phyloP scores from a whole-genome alignment of 352 stramenopile species.

The Globisporangium emineosum region DNA sequence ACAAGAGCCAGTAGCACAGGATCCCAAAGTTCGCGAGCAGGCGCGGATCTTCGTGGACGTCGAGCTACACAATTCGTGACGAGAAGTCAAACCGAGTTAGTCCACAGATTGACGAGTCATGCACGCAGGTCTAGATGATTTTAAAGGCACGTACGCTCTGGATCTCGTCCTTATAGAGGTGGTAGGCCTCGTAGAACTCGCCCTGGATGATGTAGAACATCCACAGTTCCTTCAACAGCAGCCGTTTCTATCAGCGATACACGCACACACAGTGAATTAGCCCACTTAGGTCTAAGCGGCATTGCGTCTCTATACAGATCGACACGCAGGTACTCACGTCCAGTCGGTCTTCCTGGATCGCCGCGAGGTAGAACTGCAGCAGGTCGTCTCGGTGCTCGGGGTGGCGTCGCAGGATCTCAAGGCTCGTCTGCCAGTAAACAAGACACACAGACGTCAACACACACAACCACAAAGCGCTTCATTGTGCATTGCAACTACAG shows the following conservation, averaged over 20 bases:
- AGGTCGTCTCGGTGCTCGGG: conserved; percentile 49
- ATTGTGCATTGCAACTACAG: not conserved
- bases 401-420: conserved; percentile 70
- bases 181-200: conserved; percentile 80
- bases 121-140: not conserved
- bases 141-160: conserved; percentile 26
- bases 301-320: too few species aligned
- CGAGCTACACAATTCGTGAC: conserved; percentile 35
- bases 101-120: not conserved
- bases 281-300: too few species aligned
- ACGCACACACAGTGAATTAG: too few species aligned
- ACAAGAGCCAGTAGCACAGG: conserved; percentile 81
- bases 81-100: not conserved
- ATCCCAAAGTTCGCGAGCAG: conserved; percentile 72
- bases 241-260: conserved; percentile 35
- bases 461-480: too few species aligned
- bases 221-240: conserved; percentile 72
- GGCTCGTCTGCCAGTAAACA: conserved; percentile 66
- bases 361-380: conserved; percentile 51
- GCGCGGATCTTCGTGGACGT: conserved; percentile 52
- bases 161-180: conserved; percentile 76
- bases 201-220: conserved; percentile 64
- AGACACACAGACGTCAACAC: too few species aligned
- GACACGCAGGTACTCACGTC: conserved; percentile 31
- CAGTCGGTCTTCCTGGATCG: conserved; percentile 36